Percentiles rank a stretch among this genome's conserved stretches.
Conservation (phyloP, 805 yeast species). For the Lipomyces sp. region DNA sequence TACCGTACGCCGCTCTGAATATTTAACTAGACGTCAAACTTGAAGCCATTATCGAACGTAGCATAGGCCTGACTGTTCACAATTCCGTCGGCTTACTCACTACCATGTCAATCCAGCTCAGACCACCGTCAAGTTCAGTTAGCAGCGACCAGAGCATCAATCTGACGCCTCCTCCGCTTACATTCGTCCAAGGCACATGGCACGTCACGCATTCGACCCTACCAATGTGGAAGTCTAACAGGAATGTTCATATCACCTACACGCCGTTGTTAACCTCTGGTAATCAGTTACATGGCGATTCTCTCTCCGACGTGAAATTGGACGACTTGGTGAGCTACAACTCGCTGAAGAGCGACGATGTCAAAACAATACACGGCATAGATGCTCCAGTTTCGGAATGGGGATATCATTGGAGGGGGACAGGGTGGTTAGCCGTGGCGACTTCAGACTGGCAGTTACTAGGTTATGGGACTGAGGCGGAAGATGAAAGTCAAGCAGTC, state of each 20-base stretch:
- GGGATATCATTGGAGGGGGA: conserved; percentile 4
- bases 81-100: not conserved
- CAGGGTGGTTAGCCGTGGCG: conserved; percentile 6
- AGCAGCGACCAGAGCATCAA: not conserved
- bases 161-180: not conserved
- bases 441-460: conserved; percentile 3
- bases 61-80: no score
- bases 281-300: not conserved
- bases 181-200: conserved; percentile 7
- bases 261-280: not conserved
- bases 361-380: not conserved
- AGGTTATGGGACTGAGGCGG: not conserved
- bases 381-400: not conserved
- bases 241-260: conserved; percentile 9
- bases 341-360: not conserved
- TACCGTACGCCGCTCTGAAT: no score
- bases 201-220: conserved; percentile 9
- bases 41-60: no score
- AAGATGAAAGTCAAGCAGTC: not conserved
- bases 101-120: not conserved
- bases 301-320: not conserved
- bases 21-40: no score
- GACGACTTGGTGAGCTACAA: conserved; percentile 1
- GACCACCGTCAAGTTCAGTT: not conserved
- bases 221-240: conserved; percentile 10